Evolutionary conservation across 768 basidiomycete genomes (phyloP).

Genomic region (Boletus sp.): DNA sequence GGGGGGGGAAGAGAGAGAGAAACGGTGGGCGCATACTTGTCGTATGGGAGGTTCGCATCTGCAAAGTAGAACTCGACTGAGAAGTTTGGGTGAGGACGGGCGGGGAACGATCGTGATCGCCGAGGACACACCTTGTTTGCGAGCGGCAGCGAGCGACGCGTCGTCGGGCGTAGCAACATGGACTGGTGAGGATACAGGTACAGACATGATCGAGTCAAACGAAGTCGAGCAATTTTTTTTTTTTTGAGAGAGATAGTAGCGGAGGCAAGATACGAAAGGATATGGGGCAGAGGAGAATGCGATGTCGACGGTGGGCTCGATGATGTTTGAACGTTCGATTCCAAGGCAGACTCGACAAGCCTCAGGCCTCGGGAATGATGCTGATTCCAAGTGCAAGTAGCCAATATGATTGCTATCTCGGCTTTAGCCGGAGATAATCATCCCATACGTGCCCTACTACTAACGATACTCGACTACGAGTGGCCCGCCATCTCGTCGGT

Average conservation of each 20-base stretch:
- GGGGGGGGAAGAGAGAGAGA: no score
- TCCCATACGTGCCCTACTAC: no score
- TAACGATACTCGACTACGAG: no score
- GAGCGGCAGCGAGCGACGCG: slow-evolving; percentile 46
- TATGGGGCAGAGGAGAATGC: no score
- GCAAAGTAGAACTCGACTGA: slow-evolving; percentile 97
- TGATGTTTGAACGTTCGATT: not conserved
- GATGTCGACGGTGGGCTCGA: not conserved
- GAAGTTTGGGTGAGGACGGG: not conserved
- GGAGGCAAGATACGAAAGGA: not conserved
- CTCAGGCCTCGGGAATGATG: no score
- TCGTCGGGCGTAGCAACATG: slow-evolving; percentile 30
- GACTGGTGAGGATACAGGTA: slow-evolving; percentile 6
- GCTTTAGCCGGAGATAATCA: not conserved
- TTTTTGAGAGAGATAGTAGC: not conserved
- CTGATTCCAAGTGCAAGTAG: no score
- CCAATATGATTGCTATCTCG: no score
- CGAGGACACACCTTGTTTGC: slow-evolving; percentile 49
- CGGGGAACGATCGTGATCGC: not conserved
- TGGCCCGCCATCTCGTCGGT: no score
- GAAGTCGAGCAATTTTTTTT: not conserved
- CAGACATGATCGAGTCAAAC: slow-evolving; percentile 22
- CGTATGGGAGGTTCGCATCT: slow-evolving; percentile 91
- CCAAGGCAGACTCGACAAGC: no score
- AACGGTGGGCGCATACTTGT: no score